Evolutionary conservation across 495 filamentous ascomycete genomes (phyloP), one percentile per base, ranked within the genome.

Genomic region (Penicillium fimorum): DNA sequence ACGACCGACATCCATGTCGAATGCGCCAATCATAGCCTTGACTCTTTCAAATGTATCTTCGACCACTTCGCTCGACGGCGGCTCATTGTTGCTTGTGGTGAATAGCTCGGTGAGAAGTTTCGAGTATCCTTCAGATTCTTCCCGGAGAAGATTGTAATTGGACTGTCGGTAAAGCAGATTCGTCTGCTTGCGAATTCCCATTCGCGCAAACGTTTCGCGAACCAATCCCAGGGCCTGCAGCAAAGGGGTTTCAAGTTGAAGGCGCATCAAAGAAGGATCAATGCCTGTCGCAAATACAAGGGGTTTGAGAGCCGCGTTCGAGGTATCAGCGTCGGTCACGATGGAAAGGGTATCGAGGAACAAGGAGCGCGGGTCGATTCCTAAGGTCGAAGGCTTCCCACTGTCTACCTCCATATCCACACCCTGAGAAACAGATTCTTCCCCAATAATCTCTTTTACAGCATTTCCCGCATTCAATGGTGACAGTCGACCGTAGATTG

Each of bases 61-160:
- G 3, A 87, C 86, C 25, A 84, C 78, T 56, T 88, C 86, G 46
- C 80, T 78, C 4, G 82, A 82, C 12, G 82, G 82, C 12, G 80
- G 77, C 53, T 82, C 81, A 58, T 78, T 84, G 56, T 78, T 79
- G 61, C 83, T 87, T 0, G 89, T 91, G 7, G 88, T 91, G 64
- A 93, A 96, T 30, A 94, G 85, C 67, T 96, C 91, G 0, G 91
- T 94, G 10, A 92, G 76, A 18, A 96, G 79, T 70, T 96, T 96
- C 15, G 82, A 87, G 64, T 92, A 99, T 30, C 95, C 95, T 71
- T 99, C 95, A 0, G 90, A 89, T 71, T 99, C 95, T 76, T 99
- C 95, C 30, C 95, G 83, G 17, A 99, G 76, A 3, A 99, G 77
- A 63, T 99, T 99, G 76, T 96, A 96, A 66, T 95, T 97, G 1